Evolutionary conservation across 192 early-diverging fungal genomes (phyloP).

Genomic region (Spinellus fusiger): DNA sequence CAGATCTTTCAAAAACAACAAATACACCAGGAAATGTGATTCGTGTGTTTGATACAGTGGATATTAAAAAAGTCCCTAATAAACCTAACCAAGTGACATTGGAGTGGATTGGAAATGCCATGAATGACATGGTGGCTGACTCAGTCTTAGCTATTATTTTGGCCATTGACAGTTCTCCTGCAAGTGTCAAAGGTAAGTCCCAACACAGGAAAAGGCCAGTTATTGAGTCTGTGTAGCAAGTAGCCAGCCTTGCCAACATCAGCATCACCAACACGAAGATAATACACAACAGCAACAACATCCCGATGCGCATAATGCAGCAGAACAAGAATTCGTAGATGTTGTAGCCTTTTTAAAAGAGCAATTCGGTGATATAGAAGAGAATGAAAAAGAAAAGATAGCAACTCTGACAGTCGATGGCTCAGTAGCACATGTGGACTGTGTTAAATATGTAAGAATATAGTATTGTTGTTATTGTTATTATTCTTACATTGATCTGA

Average conservation of each 20-base stretch:
- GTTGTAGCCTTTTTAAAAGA: conserved; percentile 19
- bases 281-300: neutral
- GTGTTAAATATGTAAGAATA: conserved; percentile 24
- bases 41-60: conserved; percentile 70
- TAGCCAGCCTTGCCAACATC: conserved; percentile 11
- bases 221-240: conserved; percentile 11
- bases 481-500: neutral
- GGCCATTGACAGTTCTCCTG: conserved; percentile 81
- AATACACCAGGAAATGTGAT: conserved; percentile 25
- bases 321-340: conserved; percentile 19
- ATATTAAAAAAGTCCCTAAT: conserved; percentile 54
- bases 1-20: conserved; percentile 21
- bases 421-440: conserved; percentile 19
- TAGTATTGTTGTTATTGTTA: neutral
- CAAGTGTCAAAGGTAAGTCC: conserved; percentile 68
- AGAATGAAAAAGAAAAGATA: conserved; percentile 17
- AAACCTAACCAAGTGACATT: conserved; percentile 62
- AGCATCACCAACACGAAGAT: neutral
- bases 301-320: neutral
- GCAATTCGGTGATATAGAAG: conserved; percentile 21
- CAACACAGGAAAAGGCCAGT: neutral
- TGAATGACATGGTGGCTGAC: conserved; percentile 97
- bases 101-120: conserved; percentile 86
- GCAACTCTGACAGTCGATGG: conserved; percentile 18
- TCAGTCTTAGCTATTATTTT: conserved; percentile 82